Evolutionary conservation across 2,329 filamentous ascomycete species (phyloP), one percentile per base, ranked within the genome.

Genomic region (Nemania bipapillata): DNA sequence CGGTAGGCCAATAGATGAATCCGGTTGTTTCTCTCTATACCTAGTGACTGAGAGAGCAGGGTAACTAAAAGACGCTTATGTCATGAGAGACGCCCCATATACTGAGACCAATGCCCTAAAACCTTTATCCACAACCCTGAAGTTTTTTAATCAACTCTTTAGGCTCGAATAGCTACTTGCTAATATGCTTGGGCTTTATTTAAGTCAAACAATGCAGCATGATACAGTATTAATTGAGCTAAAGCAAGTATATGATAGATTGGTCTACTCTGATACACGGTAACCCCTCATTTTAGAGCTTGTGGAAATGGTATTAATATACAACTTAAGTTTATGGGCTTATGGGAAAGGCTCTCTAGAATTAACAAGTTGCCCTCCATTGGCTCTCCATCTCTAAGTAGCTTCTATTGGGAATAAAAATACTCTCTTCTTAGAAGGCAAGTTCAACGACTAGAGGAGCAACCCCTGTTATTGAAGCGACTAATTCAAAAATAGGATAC

Each of bases 11-110:
- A 37, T 55, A 26, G 22, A 62, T 55, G 17, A 50, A 61, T 56
- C 30, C 40, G 61, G 56, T 47, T 47, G 60, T 49, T 12, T 50
- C 32, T 63, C 42, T 50, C 45, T 61, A 22, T 32, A 55, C 47
- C 40, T 30, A 42, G 22, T 35, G 42, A 35, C 42, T 22, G n/a
- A 22, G 30, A 45, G 32, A 50, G 35, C 47, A 53, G 55, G 15
- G 54, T 49, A 50, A 35, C 59, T 40, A 47, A 45, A 52, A 52
- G 54, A 57, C 12, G 49, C 60, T 57, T 24, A 37, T 55, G 40
- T 49, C 24, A 56, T 37, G 47, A 42, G 47, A 42, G 8, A 49
- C 50, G 28, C 35, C 30, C 40, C 22, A 12, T 50, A 35, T 37
- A 59, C 12, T 32, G 12, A 66, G 50, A 24, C 57, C 45, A 24